Percentiles rank a stretch among this genome's conserved stretches.
These are phyloP conservation scores for Citrus mangshanensis DNA, from an alignment of 345 rosid species.

Conservation along the genomic window DNA sequence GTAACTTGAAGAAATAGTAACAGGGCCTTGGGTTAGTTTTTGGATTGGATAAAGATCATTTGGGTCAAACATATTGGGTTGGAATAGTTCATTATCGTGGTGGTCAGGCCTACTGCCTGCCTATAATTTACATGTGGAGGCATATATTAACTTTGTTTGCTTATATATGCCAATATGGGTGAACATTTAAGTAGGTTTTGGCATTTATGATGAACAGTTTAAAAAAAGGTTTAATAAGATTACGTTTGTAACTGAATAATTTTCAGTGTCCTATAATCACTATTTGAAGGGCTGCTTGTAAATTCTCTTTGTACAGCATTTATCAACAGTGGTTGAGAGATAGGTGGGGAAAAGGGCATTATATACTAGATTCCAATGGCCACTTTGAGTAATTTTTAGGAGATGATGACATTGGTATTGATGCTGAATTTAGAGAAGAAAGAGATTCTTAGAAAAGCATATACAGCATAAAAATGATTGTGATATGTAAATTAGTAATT, in stretches of 20 bases:
- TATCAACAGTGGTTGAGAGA: not conserved
- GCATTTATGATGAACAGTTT: not conserved
- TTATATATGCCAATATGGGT: not conserved
- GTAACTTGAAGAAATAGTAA: too few species aligned
- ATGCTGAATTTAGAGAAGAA: not conserved
- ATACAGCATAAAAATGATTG: not conserved
- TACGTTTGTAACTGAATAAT: not conserved
- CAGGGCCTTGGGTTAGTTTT: too few species aligned
- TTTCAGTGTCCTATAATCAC: not conserved
- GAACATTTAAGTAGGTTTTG: not conserved
- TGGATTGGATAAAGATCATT: not conserved
- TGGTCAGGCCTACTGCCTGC: not conserved
- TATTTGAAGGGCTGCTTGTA: not conserved
- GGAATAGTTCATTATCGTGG: not conserved
- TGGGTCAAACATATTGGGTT: not conserved
- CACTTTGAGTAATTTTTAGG: not conserved
- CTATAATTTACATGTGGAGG: not conserved
- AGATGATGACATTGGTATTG: not conserved
- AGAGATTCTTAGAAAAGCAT: not conserved
- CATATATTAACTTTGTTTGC: not conserved
- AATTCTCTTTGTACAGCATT: not conserved
- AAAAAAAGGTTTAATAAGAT: not conserved
- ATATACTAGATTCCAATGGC: not conserved
- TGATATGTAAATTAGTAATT: too few species aligned
- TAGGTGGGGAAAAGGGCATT: not conserved